Conservation (phyloP, 2,329 filamentous ascomycete species). For the Dryadomyces quercivorus region DNA sequence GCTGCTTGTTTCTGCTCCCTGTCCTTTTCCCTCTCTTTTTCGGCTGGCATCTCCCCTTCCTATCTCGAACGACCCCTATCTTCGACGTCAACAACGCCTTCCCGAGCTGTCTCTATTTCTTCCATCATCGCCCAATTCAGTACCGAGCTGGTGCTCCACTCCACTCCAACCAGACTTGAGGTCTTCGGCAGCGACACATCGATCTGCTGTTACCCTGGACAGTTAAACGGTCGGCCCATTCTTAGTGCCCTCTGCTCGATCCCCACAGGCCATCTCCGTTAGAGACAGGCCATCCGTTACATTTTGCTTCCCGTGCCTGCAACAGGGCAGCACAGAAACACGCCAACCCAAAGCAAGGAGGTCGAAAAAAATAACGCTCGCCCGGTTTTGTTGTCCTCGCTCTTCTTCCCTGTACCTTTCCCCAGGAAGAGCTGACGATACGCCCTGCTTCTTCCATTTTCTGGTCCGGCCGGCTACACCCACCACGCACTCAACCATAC, state of each 20-base stretch:
- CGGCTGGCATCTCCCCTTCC: background rate
- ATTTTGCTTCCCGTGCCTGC: conserved; percentile 1
- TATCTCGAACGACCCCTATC: background rate
- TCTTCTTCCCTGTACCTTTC: background rate
- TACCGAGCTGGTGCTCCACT: conserved; percentile 4
- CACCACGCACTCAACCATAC: background rate
- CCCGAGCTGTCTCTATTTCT: conserved; percentile 4
- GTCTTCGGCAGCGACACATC: conserved; percentile 7
- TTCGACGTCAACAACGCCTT: background rate
- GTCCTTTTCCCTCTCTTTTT: background rate
- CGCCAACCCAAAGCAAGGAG: background rate
- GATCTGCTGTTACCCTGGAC: conserved; percentile 10
- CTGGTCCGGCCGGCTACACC: background rate
- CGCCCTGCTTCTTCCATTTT: background rate
- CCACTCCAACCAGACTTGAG: conserved; percentile 10
- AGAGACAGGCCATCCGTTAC: conserved; percentile 4
- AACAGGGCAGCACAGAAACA: background rate
- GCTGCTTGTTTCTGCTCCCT: background rate
- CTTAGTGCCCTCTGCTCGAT: conserved; percentile 1
- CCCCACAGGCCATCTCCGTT: conserved; percentile 4
- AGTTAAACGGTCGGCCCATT: conserved; percentile 2
- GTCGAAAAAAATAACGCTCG: background rate
- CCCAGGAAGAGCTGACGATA: background rate
- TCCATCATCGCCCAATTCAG: conserved; percentile 7
- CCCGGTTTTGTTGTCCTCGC: background rate